These are phyloP conservation scores for Prunus armeniaca DNA, from an alignment of 306 rosid species.

Conservation along the genomic window DNA sequence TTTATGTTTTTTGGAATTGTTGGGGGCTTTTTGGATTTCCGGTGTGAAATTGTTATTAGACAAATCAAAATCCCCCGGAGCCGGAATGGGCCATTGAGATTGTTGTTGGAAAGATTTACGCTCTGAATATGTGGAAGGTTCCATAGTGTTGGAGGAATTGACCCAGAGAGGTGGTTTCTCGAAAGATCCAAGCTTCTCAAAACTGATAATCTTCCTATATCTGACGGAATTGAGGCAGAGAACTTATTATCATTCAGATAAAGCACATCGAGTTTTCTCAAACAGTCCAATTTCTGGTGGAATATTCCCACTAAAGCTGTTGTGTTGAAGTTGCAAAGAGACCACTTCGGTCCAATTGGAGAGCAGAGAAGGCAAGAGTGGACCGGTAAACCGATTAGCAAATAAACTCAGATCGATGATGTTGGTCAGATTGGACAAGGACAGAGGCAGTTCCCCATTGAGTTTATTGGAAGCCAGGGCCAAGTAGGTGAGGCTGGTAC, in stretches of 20 bases:
- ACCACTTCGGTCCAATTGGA: constrained; percentile 47
- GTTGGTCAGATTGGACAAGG: constrained; percentile 19
- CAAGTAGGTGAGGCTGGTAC: constrained; percentile 48
- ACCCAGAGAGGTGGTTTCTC: constrained; percentile 12
- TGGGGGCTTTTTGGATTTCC: no score
- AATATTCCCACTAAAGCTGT: constrained; percentile 34
- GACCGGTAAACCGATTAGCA: constrained; percentile 42
- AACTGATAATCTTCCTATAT: not conserved
- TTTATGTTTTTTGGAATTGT: not conserved
- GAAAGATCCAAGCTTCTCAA: constrained; percentile 16
- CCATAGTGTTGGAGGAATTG: constrained; percentile 29
- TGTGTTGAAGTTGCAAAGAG: constrained; percentile 49
- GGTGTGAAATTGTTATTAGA: not conserved
- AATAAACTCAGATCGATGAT: not conserved
- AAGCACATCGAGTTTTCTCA: constrained; percentile 27
- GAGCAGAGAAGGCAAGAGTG: constrained; percentile 36
- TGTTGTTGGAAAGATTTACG: constrained; percentile 42
- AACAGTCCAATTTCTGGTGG: constrained; percentile 53
- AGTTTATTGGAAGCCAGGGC: constrained; percentile 37
- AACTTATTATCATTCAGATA: constrained; percentile 5
- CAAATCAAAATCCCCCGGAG: no score
- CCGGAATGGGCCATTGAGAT: constrained; percentile 4
- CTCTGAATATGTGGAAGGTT: constrained; percentile 29
- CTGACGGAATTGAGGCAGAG: constrained; percentile 15
- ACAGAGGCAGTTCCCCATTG: constrained; percentile 35